Conservation (phyloP, 768 basidiomycete genomes). For the Tylopilus cervinicoccineus region DNA sequence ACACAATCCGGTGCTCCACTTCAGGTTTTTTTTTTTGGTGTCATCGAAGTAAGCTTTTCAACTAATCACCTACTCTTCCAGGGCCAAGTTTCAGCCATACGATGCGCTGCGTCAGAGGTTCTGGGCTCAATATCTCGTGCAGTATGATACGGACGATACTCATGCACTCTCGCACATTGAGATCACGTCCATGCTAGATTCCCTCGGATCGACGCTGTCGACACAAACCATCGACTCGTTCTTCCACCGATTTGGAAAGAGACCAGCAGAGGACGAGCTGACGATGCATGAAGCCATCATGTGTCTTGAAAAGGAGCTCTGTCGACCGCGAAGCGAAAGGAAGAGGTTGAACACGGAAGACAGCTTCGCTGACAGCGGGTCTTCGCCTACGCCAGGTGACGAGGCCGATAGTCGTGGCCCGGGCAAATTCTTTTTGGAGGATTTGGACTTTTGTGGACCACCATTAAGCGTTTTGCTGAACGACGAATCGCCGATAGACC, state of each 20-base stretch:
- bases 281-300: slow-evolving; percentile 75
- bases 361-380: slow-evolving; percentile 41
- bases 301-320: slow-evolving; percentile 83
- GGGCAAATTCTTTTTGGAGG: slow-evolving; percentile 45
- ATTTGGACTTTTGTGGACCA: slow-evolving; percentile 62
- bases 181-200: slow-evolving; percentile 93
- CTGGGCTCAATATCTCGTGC: slow-evolving; percentile 84
- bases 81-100: slow-evolving; percentile 95
- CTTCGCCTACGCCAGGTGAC: slow-evolving; percentile 52
- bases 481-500: slow-evolving; percentile 31
- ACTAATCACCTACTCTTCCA: slow-evolving; percentile 25
- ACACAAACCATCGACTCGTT: slow-evolving; percentile 74
- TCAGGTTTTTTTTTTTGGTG: slow-evolving; percentile 43
- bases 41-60: not conserved
- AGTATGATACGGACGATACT: slow-evolving; percentile 89
- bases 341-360: slow-evolving; percentile 53
- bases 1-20: slow-evolving; percentile 62
- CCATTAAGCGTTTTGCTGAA: slow-evolving; percentile 26
- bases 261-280: slow-evolving; percentile 63
- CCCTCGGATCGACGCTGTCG: slow-evolving; percentile 90
- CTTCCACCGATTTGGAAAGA: slow-evolving; percentile 68
- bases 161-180: slow-evolving; percentile 74
- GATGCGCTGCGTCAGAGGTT: slow-evolving; percentile 85
- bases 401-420: slow-evolving; percentile 17
- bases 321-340: slow-evolving; percentile 68